A percentile compares a stretch with the other conserved stretches of the same genome.
Evolutionary conservation across 768 basidiomycete species (phyloP).

Genomic region (Trametes cubensis): DNA sequence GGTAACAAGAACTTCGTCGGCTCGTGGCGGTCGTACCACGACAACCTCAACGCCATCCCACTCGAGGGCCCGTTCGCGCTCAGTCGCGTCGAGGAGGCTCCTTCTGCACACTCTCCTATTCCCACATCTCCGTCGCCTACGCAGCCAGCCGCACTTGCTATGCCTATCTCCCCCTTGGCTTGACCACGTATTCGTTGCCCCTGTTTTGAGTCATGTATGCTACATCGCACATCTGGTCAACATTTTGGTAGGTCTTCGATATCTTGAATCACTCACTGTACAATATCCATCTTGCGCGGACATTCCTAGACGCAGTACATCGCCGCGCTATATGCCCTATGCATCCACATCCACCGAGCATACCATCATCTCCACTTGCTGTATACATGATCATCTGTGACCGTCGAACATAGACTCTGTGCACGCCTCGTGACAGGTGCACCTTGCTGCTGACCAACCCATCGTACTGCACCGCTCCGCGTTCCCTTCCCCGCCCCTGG

Average conservation of each 20-base stretch:
- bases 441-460: background rate
- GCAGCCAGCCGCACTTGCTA: background rate
- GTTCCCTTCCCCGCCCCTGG: background rate
- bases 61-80: constrained; percentile 62
- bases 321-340: background rate
- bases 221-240: background rate
- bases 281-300: constrained; percentile 15
- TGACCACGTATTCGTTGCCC: background rate
- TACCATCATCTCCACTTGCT: background rate
- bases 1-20: constrained; percentile 70
- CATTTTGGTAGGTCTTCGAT: background rate
- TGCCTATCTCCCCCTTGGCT: background rate
- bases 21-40: constrained; percentile 61
- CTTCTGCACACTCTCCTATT: background rate
- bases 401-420: background rate
- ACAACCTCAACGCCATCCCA: constrained; percentile 47
- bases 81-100: constrained; percentile 13
- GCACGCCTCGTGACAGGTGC: background rate
- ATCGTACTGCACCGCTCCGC: background rate
- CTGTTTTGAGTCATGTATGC: background rate
- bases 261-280: background rate
- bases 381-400: background rate
- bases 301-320: background rate
- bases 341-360: background rate
- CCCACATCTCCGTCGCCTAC: background rate